Conservation (phyloP, 768 basidiomycete genomes). For the Russula sp. region DNA sequence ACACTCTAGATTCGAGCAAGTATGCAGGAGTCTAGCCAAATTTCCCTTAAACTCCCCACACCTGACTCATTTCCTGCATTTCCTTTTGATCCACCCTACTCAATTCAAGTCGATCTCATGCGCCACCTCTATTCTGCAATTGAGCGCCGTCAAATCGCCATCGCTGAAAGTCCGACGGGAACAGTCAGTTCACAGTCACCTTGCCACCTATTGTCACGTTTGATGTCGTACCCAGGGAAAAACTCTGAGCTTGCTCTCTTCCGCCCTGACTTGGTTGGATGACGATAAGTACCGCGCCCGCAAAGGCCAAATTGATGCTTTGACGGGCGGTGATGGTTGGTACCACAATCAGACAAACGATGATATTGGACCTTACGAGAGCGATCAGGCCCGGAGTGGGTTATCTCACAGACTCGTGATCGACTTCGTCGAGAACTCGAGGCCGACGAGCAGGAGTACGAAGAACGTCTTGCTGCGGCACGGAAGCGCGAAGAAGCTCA, state of each 20-base stretch:
- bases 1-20: neutral
- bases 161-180: slow-evolving; percentile 87
- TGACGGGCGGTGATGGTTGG: slow-evolving; percentile 29
- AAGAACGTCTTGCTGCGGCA: slow-evolving; percentile 52
- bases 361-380: neutral
- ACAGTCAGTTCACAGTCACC: slow-evolving; percentile 46
- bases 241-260: slow-evolving; percentile 73
- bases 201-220: neutral
- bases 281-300: slow-evolving; percentile 65
- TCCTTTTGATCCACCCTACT: slow-evolving; percentile 77
- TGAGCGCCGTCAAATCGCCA: slow-evolving; percentile 66
- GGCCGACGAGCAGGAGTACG: slow-evolving; percentile 57
- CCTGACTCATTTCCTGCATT: slow-evolving; percentile 71
- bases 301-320: slow-evolving; percentile 52
- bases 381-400: slow-evolving; percentile 62
- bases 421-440: slow-evolving; percentile 63
- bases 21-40: neutral
- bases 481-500: slow-evolving; percentile 56
- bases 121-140: slow-evolving; percentile 76
- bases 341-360: slow-evolving; percentile 22
- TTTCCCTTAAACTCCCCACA: slow-evolving; percentile 43
- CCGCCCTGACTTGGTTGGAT: slow-evolving; percentile 66
- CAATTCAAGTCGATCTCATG: slow-evolving; percentile 86
- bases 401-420: slow-evolving; percentile 62
- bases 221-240: slow-evolving; percentile 55